Base-by-base conservation (phyloP, 1,139 yeast species). In the Saccharomyces hybrid region DNA sequence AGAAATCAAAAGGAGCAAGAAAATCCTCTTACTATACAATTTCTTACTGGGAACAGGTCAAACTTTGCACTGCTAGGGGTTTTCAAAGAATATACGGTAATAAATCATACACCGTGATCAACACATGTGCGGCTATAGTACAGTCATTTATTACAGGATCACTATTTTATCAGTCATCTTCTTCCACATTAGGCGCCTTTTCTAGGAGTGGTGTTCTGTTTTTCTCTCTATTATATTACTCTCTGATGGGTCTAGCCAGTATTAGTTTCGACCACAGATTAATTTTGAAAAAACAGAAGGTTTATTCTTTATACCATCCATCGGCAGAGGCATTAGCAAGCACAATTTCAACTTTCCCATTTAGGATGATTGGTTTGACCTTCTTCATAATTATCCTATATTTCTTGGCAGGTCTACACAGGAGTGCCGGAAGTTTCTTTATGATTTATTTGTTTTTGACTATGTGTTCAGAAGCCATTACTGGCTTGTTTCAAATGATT, bases 141-240 rank as follows among this genome's bases (percentile, higher is more conserved):
- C 83, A 80, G 62, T 73, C 84, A 19, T 72, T 82, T 55, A 73
- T 82, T 57, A 70, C 74, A 16, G 86, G 86, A 47, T 67, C 71
- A 1, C 49, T 66, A 48, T 65, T 72, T 63, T 78, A 75, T 60
- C 73, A 77, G 56, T 71, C 78, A 16, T 79, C 83, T 1, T 56
- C 67, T 8, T 54, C 67, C 2, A 75, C 80, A 0, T 51, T 65
- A 12, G 85, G 86, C 55, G 78, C 84, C 0, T 82, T 80, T 60
- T 76, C 84, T 9, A 74, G 84, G 66, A 82, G 84, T 62, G 85
- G 84, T 72, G 73, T 76, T 48, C 66, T 81, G 29, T 81, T 80
- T 68, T 81, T 81, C 62, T 68, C 79, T 48, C 69, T 79, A 27
- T 71, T 82, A 58, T 81, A 77, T 66, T 79, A 78, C 70, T 75